Percentiles rank a stretch among this genome's conserved stretches.
Conservation (phyloP, 2,329 filamentous ascomycete species). For the Epichloe festucae region DNA sequence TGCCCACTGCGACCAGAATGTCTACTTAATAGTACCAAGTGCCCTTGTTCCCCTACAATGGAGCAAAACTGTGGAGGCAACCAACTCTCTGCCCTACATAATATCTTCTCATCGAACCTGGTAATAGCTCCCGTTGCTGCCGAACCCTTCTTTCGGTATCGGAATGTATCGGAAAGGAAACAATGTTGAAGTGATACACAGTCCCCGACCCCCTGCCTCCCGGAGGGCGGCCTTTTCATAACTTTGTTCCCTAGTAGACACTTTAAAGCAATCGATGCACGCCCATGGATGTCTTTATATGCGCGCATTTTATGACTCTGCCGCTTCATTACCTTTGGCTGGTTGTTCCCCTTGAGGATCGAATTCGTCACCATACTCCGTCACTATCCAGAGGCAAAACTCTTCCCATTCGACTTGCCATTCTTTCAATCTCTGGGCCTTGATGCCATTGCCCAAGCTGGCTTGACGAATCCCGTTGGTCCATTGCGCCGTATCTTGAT, state of each 20-base stretch:
- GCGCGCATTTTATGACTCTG: neutral
- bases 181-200: too few relatives aligned
- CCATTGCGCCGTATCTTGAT: constrained; percentile 61
- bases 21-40: too few relatives aligned
- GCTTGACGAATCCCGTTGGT: constrained; percentile 59
- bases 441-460: constrained; percentile 54
- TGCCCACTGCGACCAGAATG: too few relatives aligned
- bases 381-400: constrained; percentile 82
- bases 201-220: too few relatives aligned
- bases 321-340: neutral
- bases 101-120: neutral
- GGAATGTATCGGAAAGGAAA: too few relatives aligned
- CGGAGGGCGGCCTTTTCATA: neutral
- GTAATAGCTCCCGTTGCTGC: neutral
- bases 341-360: constrained; percentile 14
- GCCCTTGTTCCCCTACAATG: too few relatives aligned
- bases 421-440: constrained; percentile 60
- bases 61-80: too few relatives aligned
- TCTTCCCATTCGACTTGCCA: constrained; percentile 77
- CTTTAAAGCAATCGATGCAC: neutral
- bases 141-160: neutral
- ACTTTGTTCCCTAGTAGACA: neutral
- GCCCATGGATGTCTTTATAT: neutral
- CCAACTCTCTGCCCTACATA: neutral
- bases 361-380: constrained; percentile 60